Conservation (phyloP, 805 yeast genomes). For the Yarrowia keelungensis region DNA sequence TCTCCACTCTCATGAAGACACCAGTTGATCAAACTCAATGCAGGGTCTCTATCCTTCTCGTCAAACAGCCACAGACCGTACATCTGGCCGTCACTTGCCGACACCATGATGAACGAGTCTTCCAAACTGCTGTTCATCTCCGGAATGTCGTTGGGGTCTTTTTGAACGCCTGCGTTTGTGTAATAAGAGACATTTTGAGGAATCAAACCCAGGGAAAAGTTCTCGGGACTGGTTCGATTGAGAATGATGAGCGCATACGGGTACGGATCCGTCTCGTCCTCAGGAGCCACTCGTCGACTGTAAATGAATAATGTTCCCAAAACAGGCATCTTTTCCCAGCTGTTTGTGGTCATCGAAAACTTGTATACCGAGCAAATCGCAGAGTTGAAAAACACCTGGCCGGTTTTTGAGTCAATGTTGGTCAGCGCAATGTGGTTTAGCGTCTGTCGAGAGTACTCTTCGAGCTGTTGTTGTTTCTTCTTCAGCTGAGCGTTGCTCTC, state of each 20-base stretch:
- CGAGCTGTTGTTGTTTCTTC: constrained; percentile 33
- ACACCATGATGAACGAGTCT: constrained; percentile 51
- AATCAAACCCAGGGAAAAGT: constrained; percentile 50
- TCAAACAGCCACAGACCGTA: constrained; percentile 53
- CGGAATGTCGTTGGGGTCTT: constrained; percentile 40
- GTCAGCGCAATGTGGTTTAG: constrained; percentile 49
- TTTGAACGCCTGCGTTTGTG: constrained; percentile 7
- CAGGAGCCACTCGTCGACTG: constrained; percentile 45
- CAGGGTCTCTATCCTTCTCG: constrained; percentile 48
- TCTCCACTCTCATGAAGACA: constrained; percentile 44
- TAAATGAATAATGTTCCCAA: constrained; percentile 54
- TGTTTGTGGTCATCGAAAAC: constrained; percentile 47
- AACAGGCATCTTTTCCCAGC: constrained; percentile 52
- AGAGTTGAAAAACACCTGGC: constrained; percentile 50
- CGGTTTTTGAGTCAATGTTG: constrained; percentile 51
- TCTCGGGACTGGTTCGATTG: constrained; percentile 48
- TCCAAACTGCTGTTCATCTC: constrained; percentile 50
- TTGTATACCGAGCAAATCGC: constrained; percentile 53
- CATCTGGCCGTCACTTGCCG: constrained; percentile 48
- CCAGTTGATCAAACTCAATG: constrained; percentile 47
- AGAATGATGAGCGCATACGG: constrained; percentile 52
- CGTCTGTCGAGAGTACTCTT: constrained; percentile 40
- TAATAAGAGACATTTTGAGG: constrained; percentile 45
- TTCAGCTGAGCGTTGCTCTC: constrained; percentile 29
- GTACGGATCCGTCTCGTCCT: constrained; percentile 43